Base-by-base conservation (phyloP, 371 early-diverging fungal genomes). In the Mucor saturninus region DNA sequence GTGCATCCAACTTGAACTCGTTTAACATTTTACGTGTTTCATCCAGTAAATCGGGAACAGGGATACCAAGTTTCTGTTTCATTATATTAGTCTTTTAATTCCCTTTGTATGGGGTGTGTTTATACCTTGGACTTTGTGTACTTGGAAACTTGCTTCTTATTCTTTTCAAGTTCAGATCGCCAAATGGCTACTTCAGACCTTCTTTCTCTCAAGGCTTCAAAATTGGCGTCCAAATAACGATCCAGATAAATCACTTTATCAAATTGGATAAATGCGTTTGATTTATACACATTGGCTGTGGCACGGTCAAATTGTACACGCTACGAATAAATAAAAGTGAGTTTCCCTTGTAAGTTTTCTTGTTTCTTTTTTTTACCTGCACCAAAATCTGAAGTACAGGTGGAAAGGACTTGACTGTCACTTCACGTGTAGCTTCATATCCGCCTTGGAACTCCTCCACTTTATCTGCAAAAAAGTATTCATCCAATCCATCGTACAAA, bases 261-360 rank as follows among this genome's bases (percentile, higher is more conserved):
- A 61, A 86, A 85, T 30, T 78, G 71, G 29, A 89, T 64, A 67
- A 79, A 88, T 4, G 81, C 84, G 72, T 91, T 84, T 29, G 83
- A 82, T 63, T 91, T 91, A 72, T 86, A 86, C 9, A 85, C 79
- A 40, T 77, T 76, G n/a, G 73, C 66, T 9, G 81, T 82, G 5
- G 77, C 72, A 26, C 86, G 73, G 77, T 89, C 84, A 67, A 83
- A 91, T 78, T 88, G 86, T 6, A 86, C 89, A 5, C 91, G 78
- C 86, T 87, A 69, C 38, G 49, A 15, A 49, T 38, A 26, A 30
- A 37, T 26, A 21, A 15, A 39, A 29, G 42, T 43, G 3, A 43
- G 30, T 43, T 43, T 15, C 13, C 5, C 14, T 43, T n/a, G 5
- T 43, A n/a, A 21, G 21, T 21, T 21, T n/a, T 1, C 11, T 3